Conservation (phyloP, 2,329 filamentous ascomycete species). For the Fusarium coicis region DNA sequence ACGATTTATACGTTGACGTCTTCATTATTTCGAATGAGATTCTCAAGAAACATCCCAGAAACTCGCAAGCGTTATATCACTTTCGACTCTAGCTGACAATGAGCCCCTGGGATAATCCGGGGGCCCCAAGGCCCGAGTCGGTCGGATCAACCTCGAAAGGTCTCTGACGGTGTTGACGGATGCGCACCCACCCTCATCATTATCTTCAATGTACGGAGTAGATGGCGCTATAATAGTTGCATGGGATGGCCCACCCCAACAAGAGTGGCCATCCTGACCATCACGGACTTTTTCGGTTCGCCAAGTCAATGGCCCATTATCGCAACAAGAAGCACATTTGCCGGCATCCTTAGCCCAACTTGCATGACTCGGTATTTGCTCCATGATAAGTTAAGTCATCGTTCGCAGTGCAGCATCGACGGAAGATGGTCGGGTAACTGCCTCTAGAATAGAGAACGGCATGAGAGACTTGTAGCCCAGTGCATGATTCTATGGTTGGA, state of each 20-base stretch:
- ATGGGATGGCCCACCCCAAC: not conserved
- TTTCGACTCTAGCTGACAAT: not conserved
- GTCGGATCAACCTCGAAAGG: not conserved
- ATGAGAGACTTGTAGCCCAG: not conserved
- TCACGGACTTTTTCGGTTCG: not conserved
- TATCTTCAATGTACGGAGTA: not conserved
- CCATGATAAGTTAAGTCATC: constrained; percentile 32
- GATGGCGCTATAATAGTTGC: not conserved
- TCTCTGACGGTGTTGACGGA: not conserved
- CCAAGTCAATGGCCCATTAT: not conserved
- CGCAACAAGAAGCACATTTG: not conserved
- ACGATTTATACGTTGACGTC: not conserved
- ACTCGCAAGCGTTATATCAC: not conserved
- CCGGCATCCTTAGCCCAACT: constrained; percentile 17
- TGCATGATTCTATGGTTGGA: not conserved
- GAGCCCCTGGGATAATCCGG: not conserved
- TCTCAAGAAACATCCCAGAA: not conserved
- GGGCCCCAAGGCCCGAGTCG: not conserved
- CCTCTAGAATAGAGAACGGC: not conserved
- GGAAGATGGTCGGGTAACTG: not conserved
- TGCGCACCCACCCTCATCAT: not conserved
- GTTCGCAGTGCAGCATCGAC: not conserved
- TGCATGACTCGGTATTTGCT: constrained; percentile 27
- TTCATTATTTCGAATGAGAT: constrained; percentile 8
- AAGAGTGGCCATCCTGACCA: constrained; percentile 32